Evolutionary conservation across 768 basidiomycete species (phyloP), one percentile per base, ranked within the genome.

Genomic region (Tylopilus sp.): DNA sequence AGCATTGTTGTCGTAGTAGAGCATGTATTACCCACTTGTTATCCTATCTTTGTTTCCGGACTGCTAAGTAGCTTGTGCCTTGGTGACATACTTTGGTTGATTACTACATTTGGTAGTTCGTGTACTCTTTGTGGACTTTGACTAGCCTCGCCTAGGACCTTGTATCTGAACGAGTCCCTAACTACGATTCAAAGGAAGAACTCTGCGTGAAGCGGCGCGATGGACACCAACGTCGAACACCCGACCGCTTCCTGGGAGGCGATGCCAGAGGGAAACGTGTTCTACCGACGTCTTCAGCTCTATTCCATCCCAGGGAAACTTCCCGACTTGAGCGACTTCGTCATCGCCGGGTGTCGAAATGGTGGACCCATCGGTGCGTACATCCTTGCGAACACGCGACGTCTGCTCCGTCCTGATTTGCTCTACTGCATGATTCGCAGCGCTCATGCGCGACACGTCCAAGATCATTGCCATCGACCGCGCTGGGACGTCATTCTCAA

Each of bases 231-330:
- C 72, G 62, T 74, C 14, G 84, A 87, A 46, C 89, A 91, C 61
- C 89, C 91, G 2, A 90, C 89, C 3, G 70, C 83, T 28, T 80
- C 82, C 70, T 98, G 96, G 96, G 86, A 95, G 69, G 82, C 94
- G 38, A 91, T 97, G 86, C 82, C 86, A 68, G 83, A 89, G 63
- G 89, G 88, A 24, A 84, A 77, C 61, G 89, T 87, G 29, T 98
- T 97, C 74, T 98, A 98, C 65, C 76, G 87, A 65, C 79, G 87
- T 50, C 84, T 93, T 60, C 87, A 88, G 56, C 76, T 93, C 22
- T 98, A 98, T 66, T 82, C 87, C 1, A 83, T 92, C 50, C 76
- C 83, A 13, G 92, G 87, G 61, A 88, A 87, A 62, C 74, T 92
- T 6, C 86, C 86, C 4, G 82, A 89, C 67, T 72, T 98, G 26